A percentile compares a stretch with the other conserved stretches of the same genome.
Evolutionary conservation across 73 alveolate genomes (phyloP).

Genomic region (Paramecium sexaurelia): DNA sequence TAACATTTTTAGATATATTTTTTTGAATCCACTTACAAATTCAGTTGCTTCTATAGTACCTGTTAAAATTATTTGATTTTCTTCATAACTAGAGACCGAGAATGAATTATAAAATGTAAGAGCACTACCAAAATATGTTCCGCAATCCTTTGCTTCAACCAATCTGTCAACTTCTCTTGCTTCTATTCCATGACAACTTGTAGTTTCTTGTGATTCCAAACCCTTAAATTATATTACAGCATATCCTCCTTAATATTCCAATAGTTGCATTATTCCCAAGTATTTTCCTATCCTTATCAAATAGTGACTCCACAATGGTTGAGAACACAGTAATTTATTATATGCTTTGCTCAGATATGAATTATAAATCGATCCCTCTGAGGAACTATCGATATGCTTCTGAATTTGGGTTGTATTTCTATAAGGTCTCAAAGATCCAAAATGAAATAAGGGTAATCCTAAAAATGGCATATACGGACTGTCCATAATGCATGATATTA

Average conservation of each 20-base stretch:
- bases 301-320: conserved; percentile 33
- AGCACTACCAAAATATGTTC: neutral
- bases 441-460: conserved; percentile 52
- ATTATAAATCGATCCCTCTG: conserved; percentile 47
- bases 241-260: conserved; percentile 55
- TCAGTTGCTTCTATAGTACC: conserved; percentile 40
- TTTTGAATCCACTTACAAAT: conserved; percentile 46
- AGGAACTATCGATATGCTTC: neutral
- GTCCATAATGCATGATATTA: conserved; percentile 35
- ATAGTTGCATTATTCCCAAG: conserved; percentile 47
- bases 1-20: neutral
- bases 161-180: conserved; percentile 63
- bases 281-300: conserved; percentile 63
- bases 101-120: neutral
- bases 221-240: conserved; percentile 65
- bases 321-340: neutral
- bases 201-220: conserved; percentile 66
- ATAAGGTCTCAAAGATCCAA: conserved; percentile 51
- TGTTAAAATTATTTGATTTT: conserved; percentile 18
- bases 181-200: conserved; percentile 66
- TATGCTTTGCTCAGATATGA: neutral
- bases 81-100: neutral
- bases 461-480: conserved; percentile 63
- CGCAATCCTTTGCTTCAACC: conserved; percentile 40
- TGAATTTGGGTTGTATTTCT: conserved; percentile 36